Base-by-base conservation (phyloP, 495 filamentous ascomycete species). In the Penicillium soppii region DNA sequence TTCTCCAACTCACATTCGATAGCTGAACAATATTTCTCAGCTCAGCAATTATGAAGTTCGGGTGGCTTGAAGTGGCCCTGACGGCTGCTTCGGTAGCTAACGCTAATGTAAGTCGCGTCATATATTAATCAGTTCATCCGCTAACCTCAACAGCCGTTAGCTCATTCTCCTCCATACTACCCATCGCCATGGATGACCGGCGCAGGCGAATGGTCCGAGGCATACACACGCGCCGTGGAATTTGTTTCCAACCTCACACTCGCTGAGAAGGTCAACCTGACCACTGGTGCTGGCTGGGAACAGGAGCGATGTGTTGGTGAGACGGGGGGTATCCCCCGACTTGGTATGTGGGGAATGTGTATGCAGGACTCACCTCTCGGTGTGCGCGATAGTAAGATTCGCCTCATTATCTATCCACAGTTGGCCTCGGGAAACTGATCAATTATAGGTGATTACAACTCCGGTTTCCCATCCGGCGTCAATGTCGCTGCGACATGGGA, bases 331-430 rank as follows among this genome's bases (percentile, higher is more conserved):
- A 65, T 77, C 39, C 72, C 74, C 4, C 64, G 92, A 52, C 78
- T 96, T n/a, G 87, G 86, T 33, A 87, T 97, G 63, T 81, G 80
- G 47, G 79, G 83, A 29, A 66, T 96, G 44, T 98, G 94, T 69
- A 75, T 95, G 79, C 90, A 98, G 59, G 94, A 98, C 63, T 84
- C 86, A 25, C 92, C 94, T 3, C 74, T 97, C 9, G 94, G 94
- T 50, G 73, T 98, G 42, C 86, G 92, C 45, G 74, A 81, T 37
- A 72, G 84, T 85, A 76, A 52, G 76, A 60, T 33, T 32, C 25
- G n/a, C 10, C 19, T 16, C 9, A 9, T 15, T 2, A 10, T n/a
- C n/a, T n/a, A n/a, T n/a, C n/a, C n/a, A n/a, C n/a, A n/a, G n/a
- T n/a, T n/a, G n/a, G n/a, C n/a, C n/a, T n/a, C n/a, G n/a, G n/a